These are phyloP conservation scores for Zea mays DNA, from an alignment of 176 grass and related monocot species.

Conservation along the genomic window Zm-B73-REFERENCE-NAM-5.0 NC_050104.1:146074001-146074500, in stretches of 20 bases:
- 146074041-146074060: not conserved
- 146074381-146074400: not conserved
- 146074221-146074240: not conserved
- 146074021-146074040: not conserved
- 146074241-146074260: constrained; percentile 12
- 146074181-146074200: constrained; percentile 24
- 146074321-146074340: not conserved
- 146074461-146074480: constrained; percentile 47
- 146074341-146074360: not conserved
- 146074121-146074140: not conserved
- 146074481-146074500: constrained; percentile 17
- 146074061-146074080: not conserved
- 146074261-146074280: not conserved
- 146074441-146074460: constrained; percentile 34
- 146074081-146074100: constrained; percentile 3
- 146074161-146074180: not conserved
- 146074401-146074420: constrained; percentile 9
- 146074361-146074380: constrained; percentile 9
- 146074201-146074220: not conserved
- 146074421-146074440: constrained; percentile 25
- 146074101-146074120: not conserved
- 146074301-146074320: not conserved
- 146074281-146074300: not conserved
- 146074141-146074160: not conserved
- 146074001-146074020: not conserved